Percentiles rank a stretch among this genome's conserved stretches.
Evolutionary conservation across 2,329 filamentous ascomycete species (phyloP).

Genomic region (Septoria linicola): DNA sequence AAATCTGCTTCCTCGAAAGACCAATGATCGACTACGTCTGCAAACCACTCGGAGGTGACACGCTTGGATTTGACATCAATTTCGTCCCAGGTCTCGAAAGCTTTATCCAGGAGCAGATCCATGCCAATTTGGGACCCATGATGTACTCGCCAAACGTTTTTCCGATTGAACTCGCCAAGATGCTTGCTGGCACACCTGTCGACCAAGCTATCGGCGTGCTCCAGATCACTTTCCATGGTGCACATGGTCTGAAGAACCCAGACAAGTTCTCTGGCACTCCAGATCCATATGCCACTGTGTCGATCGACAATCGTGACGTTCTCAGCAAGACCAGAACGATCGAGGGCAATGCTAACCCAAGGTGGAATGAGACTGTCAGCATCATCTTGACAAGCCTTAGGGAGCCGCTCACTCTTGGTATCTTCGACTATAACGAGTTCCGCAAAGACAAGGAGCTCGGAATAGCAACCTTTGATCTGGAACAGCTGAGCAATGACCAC

Average conservation of each 20-base stretch:
- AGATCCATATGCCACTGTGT: slow-evolving; percentile 84
- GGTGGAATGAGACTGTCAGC: slow-evolving; percentile 97
- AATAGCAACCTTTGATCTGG: slow-evolving; percentile 78
- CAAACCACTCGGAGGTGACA: slow-evolving; percentile 94
- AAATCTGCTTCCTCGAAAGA: slow-evolving; percentile 89
- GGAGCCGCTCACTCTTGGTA: slow-evolving; percentile 77
- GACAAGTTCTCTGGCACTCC: slow-evolving; percentile 91
- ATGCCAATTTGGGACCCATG: slow-evolving; percentile 90
- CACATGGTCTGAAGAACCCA: slow-evolving; percentile 87
- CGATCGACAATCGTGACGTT: slow-evolving; percentile 76
- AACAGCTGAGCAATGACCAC: slow-evolving; percentile 72
- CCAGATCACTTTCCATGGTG: slow-evolving; percentile 86
- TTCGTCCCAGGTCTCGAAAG: slow-evolving; percentile 91
- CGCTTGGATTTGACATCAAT: slow-evolving; percentile 96
- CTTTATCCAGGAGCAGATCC: slow-evolving; percentile 96
- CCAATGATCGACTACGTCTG: slow-evolving; percentile 95
- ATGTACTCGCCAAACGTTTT: slow-evolving; percentile 99
- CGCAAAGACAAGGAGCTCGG: slow-evolving; percentile 96
- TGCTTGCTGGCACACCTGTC: slow-evolving; percentile 89
- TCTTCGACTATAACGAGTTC: slow-evolving; percentile 93
- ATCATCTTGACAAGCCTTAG: slow-evolving; percentile 89
- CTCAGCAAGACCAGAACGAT: slow-evolving; percentile 88
- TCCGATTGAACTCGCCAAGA: slow-evolving; percentile 97
- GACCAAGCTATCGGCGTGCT: slow-evolving; percentile 95
- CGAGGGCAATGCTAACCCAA: slow-evolving; percentile 78